phyloP scores from a whole-genome alignment of 495 filamentous ascomycete genomes.

The Elaphomyces granulatus region DNA sequence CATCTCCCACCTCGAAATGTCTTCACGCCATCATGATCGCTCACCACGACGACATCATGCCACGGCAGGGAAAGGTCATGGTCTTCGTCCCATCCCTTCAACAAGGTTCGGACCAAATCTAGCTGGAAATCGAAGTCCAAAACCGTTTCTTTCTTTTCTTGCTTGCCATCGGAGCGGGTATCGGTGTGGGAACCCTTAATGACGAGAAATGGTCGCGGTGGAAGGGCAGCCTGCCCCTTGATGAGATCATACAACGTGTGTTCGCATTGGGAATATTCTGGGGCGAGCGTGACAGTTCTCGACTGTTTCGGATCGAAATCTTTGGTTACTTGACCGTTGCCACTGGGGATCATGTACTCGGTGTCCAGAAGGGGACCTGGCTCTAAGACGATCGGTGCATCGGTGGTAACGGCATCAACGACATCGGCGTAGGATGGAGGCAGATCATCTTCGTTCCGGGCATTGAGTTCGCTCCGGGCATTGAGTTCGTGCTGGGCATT shows the following conservation, averaged over 20 bases:
- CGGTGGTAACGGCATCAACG: too few relatives aligned
- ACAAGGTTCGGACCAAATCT: conserved; percentile 22
- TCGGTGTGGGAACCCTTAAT: conserved; percentile 24
- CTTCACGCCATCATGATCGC: conserved; percentile 14
- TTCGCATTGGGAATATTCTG: conserved; percentile 13
- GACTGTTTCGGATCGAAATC: background rate
- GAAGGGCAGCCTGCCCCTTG: conserved; percentile 19
- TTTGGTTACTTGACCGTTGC: background rate
- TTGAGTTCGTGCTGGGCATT: too few relatives aligned
- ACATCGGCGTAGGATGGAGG: too few relatives aligned
- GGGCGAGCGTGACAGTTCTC: conserved; percentile 14
- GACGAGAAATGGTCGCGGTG: conserved; percentile 22
- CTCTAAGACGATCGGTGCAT: too few relatives aligned
- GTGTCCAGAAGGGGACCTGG: background rate
- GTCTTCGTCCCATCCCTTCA: conserved; percentile 17
- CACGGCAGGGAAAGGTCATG: conserved; percentile 5
- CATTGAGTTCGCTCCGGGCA: too few relatives aligned
- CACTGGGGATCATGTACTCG: conserved; percentile 1
- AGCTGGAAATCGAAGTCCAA: conserved; percentile 28
- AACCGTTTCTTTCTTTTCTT: conserved; percentile 17
- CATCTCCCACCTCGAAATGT: conserved; percentile 20
- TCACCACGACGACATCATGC: conserved; percentile 12
- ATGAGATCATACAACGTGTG: conserved; percentile 16
- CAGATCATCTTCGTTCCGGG: too few relatives aligned
- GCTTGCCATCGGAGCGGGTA: conserved; percentile 13